Base-by-base conservation (phyloP, 371 early-diverging fungal genomes). In the Lichtheimia ornata region DNA sequence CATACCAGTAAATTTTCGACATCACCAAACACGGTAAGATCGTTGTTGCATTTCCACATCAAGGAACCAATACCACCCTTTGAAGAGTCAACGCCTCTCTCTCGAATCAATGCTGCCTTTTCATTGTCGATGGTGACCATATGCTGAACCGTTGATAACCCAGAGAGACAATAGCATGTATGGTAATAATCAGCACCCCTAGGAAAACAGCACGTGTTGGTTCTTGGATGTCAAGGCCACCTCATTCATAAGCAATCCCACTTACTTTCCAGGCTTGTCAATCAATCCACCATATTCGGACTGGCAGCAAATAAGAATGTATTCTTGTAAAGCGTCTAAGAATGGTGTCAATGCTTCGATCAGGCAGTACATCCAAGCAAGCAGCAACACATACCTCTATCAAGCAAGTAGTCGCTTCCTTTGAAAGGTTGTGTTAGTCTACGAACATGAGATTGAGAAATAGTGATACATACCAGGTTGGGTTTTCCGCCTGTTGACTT, bases 131-230 rank as follows among this genome's bases (percentile, higher is more conserved):
- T 76, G 42, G n/a, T 62, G 4, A 84, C 59, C 5, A 71, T 62
- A 47, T 86, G 81, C 52, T 88, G 89, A 1, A 84, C 70, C 2
- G 74, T 72, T 1, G 97, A 93, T 5, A 98, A 73, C 0, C 98
- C 98, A 49, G 87, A 84, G 40, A 98, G 80, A 53, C 91, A 87
- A 69, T 98, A 99, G 62, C 96, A 94, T 17, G 97, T 95, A 70
- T 99, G 99, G 76, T 99, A 98, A 57, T 84, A 89, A 69, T 99
- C 99, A 0, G 90, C 84, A 4, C 78, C 63, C 61, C 89, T 91
- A 62, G 3, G 27, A 51, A 35, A 51, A 35, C 35, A 35, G 11
- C 28, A 35, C 35, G 11, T 11, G 11, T 35, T 11, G 11, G 11
- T 35, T 9, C 35, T 35, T 5, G 35, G 35, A 35, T 35, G 11